phyloP scores from a whole-genome alignment of 306 rosid genomes.

The Cajanus cajan region DNA sequence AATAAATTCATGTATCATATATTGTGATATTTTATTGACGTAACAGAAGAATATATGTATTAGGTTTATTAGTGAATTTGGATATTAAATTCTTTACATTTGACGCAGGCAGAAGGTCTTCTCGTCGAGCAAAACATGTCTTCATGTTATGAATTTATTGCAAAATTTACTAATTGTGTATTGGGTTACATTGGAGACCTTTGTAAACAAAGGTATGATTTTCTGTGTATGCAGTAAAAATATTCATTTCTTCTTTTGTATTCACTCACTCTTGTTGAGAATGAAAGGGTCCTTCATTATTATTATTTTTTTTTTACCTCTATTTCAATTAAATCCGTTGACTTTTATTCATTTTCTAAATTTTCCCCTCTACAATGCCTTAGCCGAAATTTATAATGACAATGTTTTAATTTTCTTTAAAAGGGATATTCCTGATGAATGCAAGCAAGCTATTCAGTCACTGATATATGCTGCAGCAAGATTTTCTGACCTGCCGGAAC shows the following conservation, averaged over 20 bases:
- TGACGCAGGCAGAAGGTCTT: constrained; percentile 72
- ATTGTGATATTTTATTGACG: too few species aligned
- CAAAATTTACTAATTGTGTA: constrained; percentile 43
- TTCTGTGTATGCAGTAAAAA: neutral
- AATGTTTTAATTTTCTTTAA: neutral
- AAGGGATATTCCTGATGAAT: neutral
- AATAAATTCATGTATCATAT: too few species aligned
- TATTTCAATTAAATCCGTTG: neutral
- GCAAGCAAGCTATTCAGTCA: neutral
- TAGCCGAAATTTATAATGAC: neutral
- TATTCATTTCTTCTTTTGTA: neutral
- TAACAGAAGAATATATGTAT: neutral
- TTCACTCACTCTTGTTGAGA: neutral
- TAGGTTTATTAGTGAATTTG: neutral
- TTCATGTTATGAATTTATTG: constrained; percentile 56
- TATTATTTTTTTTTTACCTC: neutral
- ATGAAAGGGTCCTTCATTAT: neutral
- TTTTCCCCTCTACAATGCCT: constrained; percentile 42
- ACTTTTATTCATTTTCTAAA: neutral
- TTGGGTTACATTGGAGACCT: constrained; percentile 46
- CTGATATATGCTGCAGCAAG: neutral
- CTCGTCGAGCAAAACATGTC: constrained; percentile 63
- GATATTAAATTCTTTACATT: constrained; percentile 14
- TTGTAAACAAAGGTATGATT: constrained; percentile 53
- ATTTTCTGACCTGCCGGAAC: neutral